Base-by-base conservation (phyloP, 306 rosid species). In the Abrus precatorius region DNA sequence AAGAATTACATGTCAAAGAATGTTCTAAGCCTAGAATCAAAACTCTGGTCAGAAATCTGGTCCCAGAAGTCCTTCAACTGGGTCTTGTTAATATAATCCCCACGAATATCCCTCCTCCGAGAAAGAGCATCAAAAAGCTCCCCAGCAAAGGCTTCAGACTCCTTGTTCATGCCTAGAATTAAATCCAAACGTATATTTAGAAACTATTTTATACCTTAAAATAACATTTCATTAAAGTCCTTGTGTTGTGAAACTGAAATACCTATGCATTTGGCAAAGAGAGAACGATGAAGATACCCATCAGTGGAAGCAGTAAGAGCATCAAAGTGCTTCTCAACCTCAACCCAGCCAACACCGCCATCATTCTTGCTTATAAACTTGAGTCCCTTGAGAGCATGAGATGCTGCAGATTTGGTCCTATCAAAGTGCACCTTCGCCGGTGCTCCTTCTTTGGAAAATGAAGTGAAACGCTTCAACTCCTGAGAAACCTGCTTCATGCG, bases 1-100 rank as follows among this genome's bases (percentile, higher is more conserved):
- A 55, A 77, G 34, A 69, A 74, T 50, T 84, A 91, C 95, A 91
- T 91, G 89, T 89, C 95, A 69, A 91, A 91, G 87, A 91, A 91
- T 62, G 90, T 89, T 73, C 84, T 80, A 52, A 91, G 91, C 88
- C 93, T 87, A 70, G 90, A 84, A 53, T 91, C 90, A 32, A 91
- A 89, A 82, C 95, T 85, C 38, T 76, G 89, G 84, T 91, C 93
- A 14, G 93, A 84, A 75, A 91, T 87, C 87, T 91, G 90, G 49
- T 85, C 91, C 95, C 91, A 91, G 5, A 91, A 89, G 69, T 89
- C 93, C 64, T 81, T 87, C 85, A 91, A 64, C 60, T 91, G 91
- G 9, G 76, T 83, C 85, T 89, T 87, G 66, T 74, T 81, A 72
- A 91, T 75, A 14, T 87, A 84, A 83, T 86, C 90, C 1, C 78